Conservation (phyloP, 441 rosid species). For the Theobroma grandiflorum region DNA sequence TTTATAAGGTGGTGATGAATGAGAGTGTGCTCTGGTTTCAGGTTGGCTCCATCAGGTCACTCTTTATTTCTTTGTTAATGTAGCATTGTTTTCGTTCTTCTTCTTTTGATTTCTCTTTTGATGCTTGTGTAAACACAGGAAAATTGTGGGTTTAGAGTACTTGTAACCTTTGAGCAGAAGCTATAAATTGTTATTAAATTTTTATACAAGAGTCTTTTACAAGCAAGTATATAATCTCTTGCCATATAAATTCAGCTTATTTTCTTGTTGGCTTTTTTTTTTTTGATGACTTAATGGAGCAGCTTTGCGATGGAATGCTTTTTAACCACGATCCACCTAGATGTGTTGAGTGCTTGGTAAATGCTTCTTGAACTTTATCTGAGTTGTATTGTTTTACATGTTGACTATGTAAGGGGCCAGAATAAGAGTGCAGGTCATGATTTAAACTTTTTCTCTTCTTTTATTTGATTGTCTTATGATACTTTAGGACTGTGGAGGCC, state of each 20-base stretch:
- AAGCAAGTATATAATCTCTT: conserved; percentile 14
- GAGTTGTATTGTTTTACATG: conserved; percentile 3
- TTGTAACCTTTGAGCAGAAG: conserved; percentile 21
- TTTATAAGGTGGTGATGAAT: conserved; percentile 74
- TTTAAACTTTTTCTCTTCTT: conserved; percentile 25
- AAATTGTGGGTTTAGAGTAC: not conserved
- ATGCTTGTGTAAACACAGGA: not conserved
- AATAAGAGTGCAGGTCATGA: conserved; percentile 11
- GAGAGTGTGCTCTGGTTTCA: conserved; percentile 91
- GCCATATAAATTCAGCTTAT: conserved; percentile 17
- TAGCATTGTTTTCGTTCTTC: conserved; percentile 22
- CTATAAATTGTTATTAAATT: conserved; percentile 17
- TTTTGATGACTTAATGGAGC: conserved; percentile 50
- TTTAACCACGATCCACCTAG: conserved; percentile 89
- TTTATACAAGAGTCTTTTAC: not conserved
- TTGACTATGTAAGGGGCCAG: conserved; percentile 2
- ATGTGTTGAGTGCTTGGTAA: conserved; percentile 84
- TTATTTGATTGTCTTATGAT: conserved; percentile 26
- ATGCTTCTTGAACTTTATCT: conserved; percentile 33
- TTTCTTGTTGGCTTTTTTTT: conserved; percentile 33
- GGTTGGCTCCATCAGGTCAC: conserved; percentile 98
- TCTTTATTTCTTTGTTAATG: conserved; percentile 50
- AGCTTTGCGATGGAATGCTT: conserved; percentile 86
- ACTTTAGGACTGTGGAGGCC: conserved; percentile 82
- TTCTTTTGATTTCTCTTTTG: not conserved